phyloP scores from a whole-genome alignment of 805 yeast genomes.

The Kuraishia piskuri region DNA sequence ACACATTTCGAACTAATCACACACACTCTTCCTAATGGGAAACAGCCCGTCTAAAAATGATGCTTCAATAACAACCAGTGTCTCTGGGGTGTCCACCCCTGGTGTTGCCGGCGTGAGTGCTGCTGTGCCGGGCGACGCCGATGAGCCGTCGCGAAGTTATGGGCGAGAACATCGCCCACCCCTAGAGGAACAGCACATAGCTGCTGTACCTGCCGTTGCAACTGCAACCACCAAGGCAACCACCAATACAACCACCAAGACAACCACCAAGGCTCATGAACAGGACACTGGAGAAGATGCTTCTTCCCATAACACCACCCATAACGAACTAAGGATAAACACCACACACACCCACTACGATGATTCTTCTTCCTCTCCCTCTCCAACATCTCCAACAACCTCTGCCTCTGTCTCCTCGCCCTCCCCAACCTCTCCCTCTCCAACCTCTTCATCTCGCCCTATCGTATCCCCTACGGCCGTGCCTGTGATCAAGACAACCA shows the following conservation, averaged over 20 bases:
- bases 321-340: too few relatives aligned
- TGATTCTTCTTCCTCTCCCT: background rate
- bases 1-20: background rate
- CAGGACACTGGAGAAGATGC: background rate
- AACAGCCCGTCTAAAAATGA: constrained; percentile 32
- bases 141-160: constrained; percentile 6
- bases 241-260: constrained; percentile 6
- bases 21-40: constrained; percentile 17
- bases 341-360: background rate
- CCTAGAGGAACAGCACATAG: constrained; percentile 16
- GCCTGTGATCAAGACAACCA: background rate
- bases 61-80: constrained; percentile 12
- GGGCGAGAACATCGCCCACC: constrained; percentile 11
- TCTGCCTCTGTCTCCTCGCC: too few relatives aligned
- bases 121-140: constrained; percentile 13
- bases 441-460: too few relatives aligned
- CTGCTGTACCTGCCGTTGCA: background rate
- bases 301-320: background rate
- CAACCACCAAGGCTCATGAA: background rate
- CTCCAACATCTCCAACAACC: background rate
- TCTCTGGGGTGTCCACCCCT: constrained; percentile 8
- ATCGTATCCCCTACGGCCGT: background rate
- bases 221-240: constrained; percentile 7
- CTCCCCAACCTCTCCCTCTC: background rate
- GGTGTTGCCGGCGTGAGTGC: constrained; percentile 8